Percentiles rank a stretch among this genome's conserved stretches.
These are phyloP conservation scores for Coemansia sp. DNA, from an alignment of 192 early-diverging fungal genomes.

Conservation along the genomic window DNA sequence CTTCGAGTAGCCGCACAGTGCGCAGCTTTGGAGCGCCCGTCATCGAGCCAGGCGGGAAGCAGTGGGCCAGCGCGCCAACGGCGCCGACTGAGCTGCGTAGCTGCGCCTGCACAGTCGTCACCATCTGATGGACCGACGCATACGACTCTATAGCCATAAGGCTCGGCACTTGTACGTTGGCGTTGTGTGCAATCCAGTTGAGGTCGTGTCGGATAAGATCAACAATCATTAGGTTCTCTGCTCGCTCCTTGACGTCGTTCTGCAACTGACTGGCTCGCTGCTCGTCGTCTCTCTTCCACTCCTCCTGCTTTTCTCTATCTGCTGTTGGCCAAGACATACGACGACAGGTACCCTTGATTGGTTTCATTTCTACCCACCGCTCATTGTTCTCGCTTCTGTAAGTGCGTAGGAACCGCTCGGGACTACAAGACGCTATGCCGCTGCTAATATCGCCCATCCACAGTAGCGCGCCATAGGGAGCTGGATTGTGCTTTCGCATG, in stretches of 20 bases:
- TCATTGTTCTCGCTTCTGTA: background rate
- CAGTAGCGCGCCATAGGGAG: constrained; percentile 82
- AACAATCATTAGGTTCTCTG: constrained; percentile 98
- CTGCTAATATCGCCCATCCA: constrained; percentile 43
- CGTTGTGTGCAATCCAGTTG: constrained; percentile 65
- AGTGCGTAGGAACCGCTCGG: constrained; percentile 79
- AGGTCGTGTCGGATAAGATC: constrained; percentile 95
- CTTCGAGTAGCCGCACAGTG: constrained; percentile 74
- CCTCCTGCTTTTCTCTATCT: background rate
- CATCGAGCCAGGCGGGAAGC: constrained; percentile 97
- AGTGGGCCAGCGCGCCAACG: constrained; percentile 68
- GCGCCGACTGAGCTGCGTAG: constrained; percentile 57
- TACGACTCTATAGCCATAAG: constrained; percentile 91
- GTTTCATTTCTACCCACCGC: constrained; percentile 84
- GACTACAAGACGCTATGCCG: constrained; percentile 63
- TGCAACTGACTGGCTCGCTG: constrained; percentile 46
- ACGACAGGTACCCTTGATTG: constrained; percentile 84
- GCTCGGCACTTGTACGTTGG: constrained; percentile 70
- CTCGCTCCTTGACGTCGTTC: constrained; percentile 82
- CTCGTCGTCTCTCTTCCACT: constrained; percentile 23
- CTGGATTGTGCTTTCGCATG: constrained; percentile 75
- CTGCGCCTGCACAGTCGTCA: constrained; percentile 75
- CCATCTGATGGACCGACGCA: constrained; percentile 89
- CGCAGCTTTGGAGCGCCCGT: constrained; percentile 95
- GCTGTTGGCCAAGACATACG: background rate